Evolutionary conservation across 2,329 filamentous ascomycete genomes (phyloP), one percentile per base, ranked within the genome.

Genomic region (Pseudopithomyces maydicus): DNA sequence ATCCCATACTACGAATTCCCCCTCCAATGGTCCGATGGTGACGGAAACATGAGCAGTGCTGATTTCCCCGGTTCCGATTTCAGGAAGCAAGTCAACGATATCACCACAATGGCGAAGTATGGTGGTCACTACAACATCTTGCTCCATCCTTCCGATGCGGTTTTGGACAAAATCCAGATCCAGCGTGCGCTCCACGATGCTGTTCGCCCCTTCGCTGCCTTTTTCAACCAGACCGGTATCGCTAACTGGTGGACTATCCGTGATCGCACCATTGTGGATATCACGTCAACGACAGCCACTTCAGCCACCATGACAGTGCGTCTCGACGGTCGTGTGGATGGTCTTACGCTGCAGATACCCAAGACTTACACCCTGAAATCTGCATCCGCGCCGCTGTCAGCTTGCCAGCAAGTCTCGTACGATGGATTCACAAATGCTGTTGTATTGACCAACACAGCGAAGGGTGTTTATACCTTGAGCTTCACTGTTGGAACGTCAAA

Each of bases 11-110:
- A 46, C 32, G 53, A 55, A 45, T 55, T 55, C 32, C 53, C 53
- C 3, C 53, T 55, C 22, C 53, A 55, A 23, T 55, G 53, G 53
- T 55, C 53, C 14, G 53, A 55, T 38, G 53, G 53, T 11, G 53
- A 55, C n/a, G 53, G 53, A 7, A 55, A 55, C 29, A 55, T 55
- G 53, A 55, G 53, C 32, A 55, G 53, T 19, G 53, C 53, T 6
- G 53, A 55, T 29, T 55, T 55, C 33, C 53, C 53, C 2, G 53
- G 53, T 14, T 55, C 53, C 11, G 53, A 55, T 32, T 55, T 55
- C 22, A 23, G 38, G n/a, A 50, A 50, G 19, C 53, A 55, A 33
- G 46, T 55, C 36, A 42, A 36, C 22, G 26, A 45, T 32, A 55
- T 55, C 32, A 50, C 43, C 29, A 42, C 39, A 15, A 55, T 55